Evolutionary conservation across 331 rosid genomes (phyloP), one percentile per base, ranked within the genome.

Genomic region (Prunus yedoensis): DNA sequence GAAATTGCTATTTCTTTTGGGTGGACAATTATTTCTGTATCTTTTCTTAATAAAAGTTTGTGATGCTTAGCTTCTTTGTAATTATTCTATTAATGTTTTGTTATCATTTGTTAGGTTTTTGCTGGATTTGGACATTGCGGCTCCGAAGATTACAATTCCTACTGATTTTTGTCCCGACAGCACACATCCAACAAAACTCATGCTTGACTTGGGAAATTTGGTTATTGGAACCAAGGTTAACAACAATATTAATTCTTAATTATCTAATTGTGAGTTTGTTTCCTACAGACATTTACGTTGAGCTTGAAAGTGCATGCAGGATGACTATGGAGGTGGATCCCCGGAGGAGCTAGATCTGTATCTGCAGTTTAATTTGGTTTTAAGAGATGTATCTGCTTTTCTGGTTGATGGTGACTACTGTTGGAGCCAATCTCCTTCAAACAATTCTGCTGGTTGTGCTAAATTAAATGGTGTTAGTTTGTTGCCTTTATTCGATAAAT

Each of bases 111-210:
- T 62, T 83, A 95, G 99, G 91, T 95, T 95, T 90, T 81, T 91
- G 78, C 73, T 95, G 88, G 91, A 95, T 85, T 85, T 95, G 86
- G 97, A 95, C 77, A 95, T 95, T 79, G 99, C 99, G 18, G 99
- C 99, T 79, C 99, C 99, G 46, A 95, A 95, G 87, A 90, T 95
- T 79, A 89, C 96, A 58, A 89, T 95, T 82, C 99, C 99, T 75
- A 88, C 99, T n/a, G 91, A 90, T 69, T 92, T 92, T 85, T 76
- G 83, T 84, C 99, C 96, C 0, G 94, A 95, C 85, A 84, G 84
- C 73, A 70, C 66, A 63, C 90, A 83, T 89, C 84, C 93, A 13
- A 87, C 96, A 59, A 95, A 92, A 80, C 97, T 95, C 81, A 79
- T 95, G 85, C 88, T 95, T 74, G 97, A 95, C 85, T 86, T 95